Evolutionary conservation across 768 basidiomycete genomes (phyloP), one percentile per base, ranked within the genome.

Genomic region (Suillus luteus): DNA sequence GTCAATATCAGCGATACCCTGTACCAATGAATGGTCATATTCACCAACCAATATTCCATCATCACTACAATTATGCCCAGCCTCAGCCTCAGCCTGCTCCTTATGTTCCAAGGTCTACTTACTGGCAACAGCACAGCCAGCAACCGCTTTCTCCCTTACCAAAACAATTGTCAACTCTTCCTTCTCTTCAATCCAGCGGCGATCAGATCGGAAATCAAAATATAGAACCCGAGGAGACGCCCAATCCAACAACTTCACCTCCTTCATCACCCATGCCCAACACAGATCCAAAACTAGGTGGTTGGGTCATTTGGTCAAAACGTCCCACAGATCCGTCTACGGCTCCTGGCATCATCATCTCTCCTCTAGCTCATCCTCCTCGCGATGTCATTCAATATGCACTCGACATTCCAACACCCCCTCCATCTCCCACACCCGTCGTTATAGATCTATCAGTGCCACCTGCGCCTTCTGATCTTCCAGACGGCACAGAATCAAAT

Each of bases 261-360:
- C 17, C 41, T 9, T 58, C 59, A 6, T 37, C 41, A 14, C 44
- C 57, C 10, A 58, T 66, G 8, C n/a, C 46, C 15, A 24, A 37
- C 4, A 31, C 24, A 57, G 51, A 59, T n/a, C 64, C 61, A 31
- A 57, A 31, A 11, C 31, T 52, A 40, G 76, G 68, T 11, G 76
- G 77, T 43, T 91, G 85, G 77, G 88, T 85, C 5, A 83, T 92
- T 43, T 92, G 89, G 89, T 89, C 90, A 0, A 82, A 83, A n/a
- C 83, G 89, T 31, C 91, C 91, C 0, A 75, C 79, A 2, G 78
- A 91, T 71, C 91, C 91, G 0, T 77, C 82, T 3, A 72, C 75
- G 52, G 91, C 90, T 0, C 89, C 89, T 1, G 84, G 86, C 4
- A 84, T 92, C 63, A 90, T 92, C 66, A 88, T 92, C 33, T 90